Percentiles rank a stretch among this genome's conserved stretches.
These are phyloP conservation scores for Citrus glauca DNA, from an alignment of 345 rosid genomes.

Conservation along the genomic window DNA sequence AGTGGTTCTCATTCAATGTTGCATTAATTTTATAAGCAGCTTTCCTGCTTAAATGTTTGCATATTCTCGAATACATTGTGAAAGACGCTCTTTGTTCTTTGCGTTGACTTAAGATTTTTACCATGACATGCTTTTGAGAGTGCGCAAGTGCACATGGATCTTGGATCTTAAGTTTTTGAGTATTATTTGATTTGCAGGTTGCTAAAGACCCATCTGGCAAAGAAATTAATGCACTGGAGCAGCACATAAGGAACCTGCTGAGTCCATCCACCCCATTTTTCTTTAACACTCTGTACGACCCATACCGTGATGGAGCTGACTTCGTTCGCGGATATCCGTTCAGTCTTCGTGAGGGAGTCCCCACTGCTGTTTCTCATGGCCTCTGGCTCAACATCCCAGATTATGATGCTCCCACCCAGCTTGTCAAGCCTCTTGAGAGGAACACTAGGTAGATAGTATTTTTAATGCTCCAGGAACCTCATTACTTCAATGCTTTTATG, in stretches of 20 bases:
- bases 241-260: conserved; percentile 81
- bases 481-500: not conserved
- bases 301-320: conserved; percentile 79
- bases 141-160: not conserved
- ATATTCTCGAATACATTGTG: not conserved
- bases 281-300: conserved; percentile 90
- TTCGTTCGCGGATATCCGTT: conserved; percentile 94
- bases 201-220: conserved; percentile 86
- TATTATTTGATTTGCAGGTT: conserved; percentile 40
- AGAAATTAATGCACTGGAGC: conserved; percentile 84
- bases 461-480: not conserved
- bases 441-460: conserved; percentile 53
- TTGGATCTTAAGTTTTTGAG: not conserved
- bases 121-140: not conserved
- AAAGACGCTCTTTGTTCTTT: not conserved
- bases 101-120: not conserved
- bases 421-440: conserved; percentile 88
- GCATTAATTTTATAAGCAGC: not conserved
- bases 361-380: conserved; percentile 86
- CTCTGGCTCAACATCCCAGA: conserved; percentile 97
- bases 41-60: not conserved
- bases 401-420: conserved; percentile 93
- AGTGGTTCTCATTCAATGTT: not conserved
- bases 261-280: conserved; percentile 75
- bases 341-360: conserved; percentile 88